These are phyloP conservation scores for Raddia guianensis DNA, from an alignment of 176 grass and related monocot genomes.

Conservation along the genomic window DNA sequence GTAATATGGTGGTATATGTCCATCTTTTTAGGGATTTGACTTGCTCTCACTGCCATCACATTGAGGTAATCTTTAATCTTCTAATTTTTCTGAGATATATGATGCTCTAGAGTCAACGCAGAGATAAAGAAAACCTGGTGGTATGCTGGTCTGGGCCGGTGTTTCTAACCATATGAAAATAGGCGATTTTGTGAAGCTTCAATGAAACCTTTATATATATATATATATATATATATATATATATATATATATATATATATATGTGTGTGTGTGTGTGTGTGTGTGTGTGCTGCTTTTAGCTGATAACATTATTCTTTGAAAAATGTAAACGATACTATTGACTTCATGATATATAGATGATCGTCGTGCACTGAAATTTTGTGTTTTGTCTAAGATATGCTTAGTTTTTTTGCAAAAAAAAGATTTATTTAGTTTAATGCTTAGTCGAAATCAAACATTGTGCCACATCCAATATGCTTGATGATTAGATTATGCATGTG, in stretches of 20 bases:
- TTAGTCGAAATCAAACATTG: neutral
- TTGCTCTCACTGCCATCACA: constrained; percentile 67
- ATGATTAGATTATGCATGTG: constrained; percentile 5
- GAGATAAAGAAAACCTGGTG: neutral
- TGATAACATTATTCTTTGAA: neutral
- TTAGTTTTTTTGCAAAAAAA: neutral
- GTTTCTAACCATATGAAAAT: neutral
- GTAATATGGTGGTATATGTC: constrained; percentile 25
- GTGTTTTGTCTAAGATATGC: neutral
- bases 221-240: neutral
- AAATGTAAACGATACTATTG: neutral
- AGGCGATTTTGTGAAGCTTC: neutral
- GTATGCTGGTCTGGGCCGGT: neutral
- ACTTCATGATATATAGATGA: neutral
- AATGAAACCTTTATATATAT: constrained; percentile 9
- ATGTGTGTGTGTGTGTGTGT: too few relatives aligned
- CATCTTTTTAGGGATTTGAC: constrained; percentile 75
- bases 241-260: neutral
- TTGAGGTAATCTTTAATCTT: constrained; percentile 66
- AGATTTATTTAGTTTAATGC: neutral
- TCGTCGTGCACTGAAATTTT: neutral
- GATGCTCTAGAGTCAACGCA: neutral
- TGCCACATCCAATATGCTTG: neutral
- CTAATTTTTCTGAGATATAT: constrained; percentile 26
- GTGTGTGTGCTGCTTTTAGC: neutral